These are phyloP conservation scores for Podospora fimiseda DNA, from an alignment of 495 filamentous ascomycete species.

Conservation along the genomic window DNA sequence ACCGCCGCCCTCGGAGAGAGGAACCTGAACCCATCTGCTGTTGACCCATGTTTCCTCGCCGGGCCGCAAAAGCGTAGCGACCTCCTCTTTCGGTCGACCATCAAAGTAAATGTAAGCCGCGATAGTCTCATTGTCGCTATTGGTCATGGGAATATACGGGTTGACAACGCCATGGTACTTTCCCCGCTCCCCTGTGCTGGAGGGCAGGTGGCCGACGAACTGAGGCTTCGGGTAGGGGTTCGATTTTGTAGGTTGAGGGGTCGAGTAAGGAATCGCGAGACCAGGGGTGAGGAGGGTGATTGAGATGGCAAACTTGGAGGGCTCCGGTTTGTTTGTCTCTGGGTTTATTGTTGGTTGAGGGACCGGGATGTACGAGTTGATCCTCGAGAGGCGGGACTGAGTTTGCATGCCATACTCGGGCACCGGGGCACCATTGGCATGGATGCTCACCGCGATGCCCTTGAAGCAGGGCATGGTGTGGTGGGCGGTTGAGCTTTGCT, in stretches of 20 bases:
- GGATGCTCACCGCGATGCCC: constrained; percentile 93
- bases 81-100: constrained; percentile 90
- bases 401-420: constrained; percentile 92
- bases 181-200: constrained; percentile 31
- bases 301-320: constrained; percentile 91
- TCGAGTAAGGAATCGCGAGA: constrained; percentile 82
- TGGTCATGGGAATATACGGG: constrained; percentile 83
- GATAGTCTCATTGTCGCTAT: constrained; percentile 88
- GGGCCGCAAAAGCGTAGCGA: constrained; percentile 83
- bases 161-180: constrained; percentile 55
- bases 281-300: constrained; percentile 90
- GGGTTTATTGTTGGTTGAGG: constrained; percentile 73
- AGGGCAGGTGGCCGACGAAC: constrained; percentile 63
- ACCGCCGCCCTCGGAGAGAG: constrained; percentile 82
- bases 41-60: constrained; percentile 99
- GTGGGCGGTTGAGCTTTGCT: background rate
- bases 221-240: constrained; percentile 73
- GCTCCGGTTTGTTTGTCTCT: constrained; percentile 68
- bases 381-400: constrained; percentile 81
- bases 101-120: constrained; percentile 99
- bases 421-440: constrained; percentile 81
- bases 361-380: constrained; percentile 94
- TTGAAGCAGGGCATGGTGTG: constrained; percentile 95
- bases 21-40: constrained; percentile 92
- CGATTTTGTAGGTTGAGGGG: constrained; percentile 63